Evolutionary conservation across 2,329 filamentous ascomycete genomes (phyloP).

Genomic region (Claviceps africana): DNA sequence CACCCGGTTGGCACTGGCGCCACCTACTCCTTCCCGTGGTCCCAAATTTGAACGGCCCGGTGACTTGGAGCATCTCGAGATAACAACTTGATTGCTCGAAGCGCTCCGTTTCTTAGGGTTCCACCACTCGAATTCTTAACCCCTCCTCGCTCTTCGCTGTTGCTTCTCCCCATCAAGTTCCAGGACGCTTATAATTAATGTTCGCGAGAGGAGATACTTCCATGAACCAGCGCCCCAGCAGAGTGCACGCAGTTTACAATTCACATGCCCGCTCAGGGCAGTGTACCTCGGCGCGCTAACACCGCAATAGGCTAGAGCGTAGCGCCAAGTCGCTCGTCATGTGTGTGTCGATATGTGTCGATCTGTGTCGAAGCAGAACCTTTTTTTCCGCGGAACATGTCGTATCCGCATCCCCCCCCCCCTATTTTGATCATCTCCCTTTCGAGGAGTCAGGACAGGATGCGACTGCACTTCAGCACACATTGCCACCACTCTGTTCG

Average conservation of each 20-base stretch:
- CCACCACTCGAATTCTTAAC: too few species aligned
- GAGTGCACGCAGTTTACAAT: too few species aligned
- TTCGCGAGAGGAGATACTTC: background rate
- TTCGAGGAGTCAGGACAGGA: background rate
- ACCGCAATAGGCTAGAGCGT: background rate
- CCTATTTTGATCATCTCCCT: background rate
- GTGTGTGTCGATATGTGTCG: background rate
- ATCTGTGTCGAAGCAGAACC: background rate
- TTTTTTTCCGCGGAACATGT: background rate
- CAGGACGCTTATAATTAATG: background rate
- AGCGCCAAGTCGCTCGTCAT: background rate
- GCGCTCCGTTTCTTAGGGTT: too few species aligned
- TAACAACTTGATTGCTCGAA: too few species aligned
- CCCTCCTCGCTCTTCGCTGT: too few species aligned
- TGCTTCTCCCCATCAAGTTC: too few species aligned
- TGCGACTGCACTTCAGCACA: background rate
- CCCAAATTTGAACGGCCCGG: too few species aligned
- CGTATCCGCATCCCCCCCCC: background rate
- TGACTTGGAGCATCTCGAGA: background rate
- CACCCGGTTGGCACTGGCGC: background rate
- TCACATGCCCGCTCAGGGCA: too few species aligned
- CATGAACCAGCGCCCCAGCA: too few species aligned
- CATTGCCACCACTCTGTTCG: background rate
- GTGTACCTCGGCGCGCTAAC: background rate
- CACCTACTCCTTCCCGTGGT: background rate